Percentiles rank a stretch among this genome's conserved stretches.
These are phyloP conservation scores for Linum usitatissimum DNA, from an alignment of 345 rosid genomes.

Conservation along the genomic window DNA sequence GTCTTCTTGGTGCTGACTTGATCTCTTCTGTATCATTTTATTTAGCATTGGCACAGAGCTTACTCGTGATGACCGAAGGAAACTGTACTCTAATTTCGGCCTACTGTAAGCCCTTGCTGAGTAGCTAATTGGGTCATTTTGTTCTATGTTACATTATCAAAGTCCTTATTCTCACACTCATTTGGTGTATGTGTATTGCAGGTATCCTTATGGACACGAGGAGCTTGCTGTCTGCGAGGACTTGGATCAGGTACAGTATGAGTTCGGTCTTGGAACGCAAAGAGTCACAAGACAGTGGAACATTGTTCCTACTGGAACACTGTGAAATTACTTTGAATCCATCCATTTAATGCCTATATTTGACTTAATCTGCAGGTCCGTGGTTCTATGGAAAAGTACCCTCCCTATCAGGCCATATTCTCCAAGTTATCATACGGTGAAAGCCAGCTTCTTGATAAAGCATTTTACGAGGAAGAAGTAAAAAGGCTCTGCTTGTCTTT, in stretches of 20 bases:
- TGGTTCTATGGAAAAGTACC: conserved; percentile 79
- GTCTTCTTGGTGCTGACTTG: not conserved
- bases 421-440: conserved; percentile 84
- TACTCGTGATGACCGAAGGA: conserved; percentile 91
- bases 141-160: not conserved
- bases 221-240: conserved; percentile 86
- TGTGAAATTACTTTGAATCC: too few species aligned
- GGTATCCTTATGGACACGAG: conserved; percentile 81
- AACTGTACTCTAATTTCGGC: conserved; percentile 88
- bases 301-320: too few species aligned
- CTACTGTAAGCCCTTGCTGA: conserved; percentile 51
- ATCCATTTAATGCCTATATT: not conserved
- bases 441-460: conserved; percentile 97
- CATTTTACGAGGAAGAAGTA: conserved; percentile 97
- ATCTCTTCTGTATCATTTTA: conserved; percentile 1
- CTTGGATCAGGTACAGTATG: conserved; percentile 59
- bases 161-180: not conserved
- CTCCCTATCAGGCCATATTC: conserved; percentile 85
- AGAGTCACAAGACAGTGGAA: too few species aligned
- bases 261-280: not conserved
- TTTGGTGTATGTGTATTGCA: conserved; percentile 19
- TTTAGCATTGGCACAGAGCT: conserved; percentile 98
- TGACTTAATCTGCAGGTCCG: conserved; percentile 58
- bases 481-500: conserved; percentile 95
- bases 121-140: not conserved